A percentile compares a stretch with the other conserved stretches of the same genome.
Conservation (phyloP, 1,284 basidiomycete genomes). For the Coniferiporia sulphurascens region DNA sequence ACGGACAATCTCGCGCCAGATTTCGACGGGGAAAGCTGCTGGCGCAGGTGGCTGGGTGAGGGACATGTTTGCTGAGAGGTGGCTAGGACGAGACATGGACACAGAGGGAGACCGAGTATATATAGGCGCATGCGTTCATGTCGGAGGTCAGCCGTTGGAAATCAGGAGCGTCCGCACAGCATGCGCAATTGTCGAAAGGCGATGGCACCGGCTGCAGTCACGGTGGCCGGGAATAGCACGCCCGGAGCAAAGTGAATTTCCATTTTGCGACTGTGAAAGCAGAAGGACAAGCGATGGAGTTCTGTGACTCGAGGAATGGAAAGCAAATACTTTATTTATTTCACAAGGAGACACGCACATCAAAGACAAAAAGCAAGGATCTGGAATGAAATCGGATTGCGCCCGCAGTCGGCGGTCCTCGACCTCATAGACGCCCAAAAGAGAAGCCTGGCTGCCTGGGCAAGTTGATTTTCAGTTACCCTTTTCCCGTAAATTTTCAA, state of each 20-base stretch:
- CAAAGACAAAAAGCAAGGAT: not conserved
- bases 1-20: constrained; percentile 10
- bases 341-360: not conserved
- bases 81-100: not conserved
- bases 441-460: no score
- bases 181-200: no score
- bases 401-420: no score
- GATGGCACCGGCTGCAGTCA: no score
- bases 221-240: no score
- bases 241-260: not conserved
- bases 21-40: constrained; percentile 5
- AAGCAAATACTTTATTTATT: not conserved
- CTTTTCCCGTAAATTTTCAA: no score
- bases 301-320: not conserved
- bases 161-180: no score
- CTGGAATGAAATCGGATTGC: no score
- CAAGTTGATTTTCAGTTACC: no score
- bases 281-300: not conserved
- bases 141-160: no score
- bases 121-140: no score
- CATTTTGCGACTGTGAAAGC: not conserved
- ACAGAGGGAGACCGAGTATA: not conserved
- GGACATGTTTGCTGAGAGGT: not conserved
- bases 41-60: not conserved
- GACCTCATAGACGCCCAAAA: not conserved